Base-by-base conservation (phyloP, 257 asterid genomes). In the Solanum tacnaense region DNA sequence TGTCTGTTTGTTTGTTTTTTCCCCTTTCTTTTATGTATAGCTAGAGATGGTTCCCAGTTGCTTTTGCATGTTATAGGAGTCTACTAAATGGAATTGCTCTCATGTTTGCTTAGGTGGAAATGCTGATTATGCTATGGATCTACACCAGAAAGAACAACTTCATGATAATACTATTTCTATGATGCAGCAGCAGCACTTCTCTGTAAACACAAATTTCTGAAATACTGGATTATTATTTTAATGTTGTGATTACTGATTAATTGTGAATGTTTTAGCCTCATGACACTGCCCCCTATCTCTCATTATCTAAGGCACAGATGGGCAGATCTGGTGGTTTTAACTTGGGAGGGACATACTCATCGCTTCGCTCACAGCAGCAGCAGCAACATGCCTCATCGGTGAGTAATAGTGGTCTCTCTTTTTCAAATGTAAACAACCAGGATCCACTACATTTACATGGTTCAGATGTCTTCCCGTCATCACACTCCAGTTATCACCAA, bases 301-400 rank as follows among this genome's bases (percentile, higher is more conserved):
- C 49, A 62, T 88, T 68, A 88, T 92, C 88, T 65, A 41, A 87
- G 88, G 75, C 91, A 86, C 94, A 97, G 99, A 94, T 97, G 95
- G 99, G 98, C 70, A 93, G 98, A 84, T 96, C 99, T 85, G 84
- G 98, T 92, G 98, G 99, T 92, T 96, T 94, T 91, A 96, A 92
- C 90, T 88, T 96, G 89, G 99, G 99, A 91, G 95, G 96, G 79
- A 90, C 98, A 71, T 97, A 91, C 90, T 90, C 99, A 65, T 90
- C 99, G 44, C 98, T 94, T 88, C 95, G 99, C 75, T 96, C 97
- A 84, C 99, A 94, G 87, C 99, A 94, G 21, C 96, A 79, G 38
- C 84, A 92, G 56, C 97, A 95, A 88, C 98, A 94, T 93, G 89
- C 92, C 86, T 90, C 94, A 49, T 92, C 98, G 84, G 96, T 91